A percentile compares a stretch with the other conserved stretches of the same genome.
phyloP scores from a whole-genome alignment of 495 filamentous ascomycete species.

The Filosporella fistucella region DNA sequence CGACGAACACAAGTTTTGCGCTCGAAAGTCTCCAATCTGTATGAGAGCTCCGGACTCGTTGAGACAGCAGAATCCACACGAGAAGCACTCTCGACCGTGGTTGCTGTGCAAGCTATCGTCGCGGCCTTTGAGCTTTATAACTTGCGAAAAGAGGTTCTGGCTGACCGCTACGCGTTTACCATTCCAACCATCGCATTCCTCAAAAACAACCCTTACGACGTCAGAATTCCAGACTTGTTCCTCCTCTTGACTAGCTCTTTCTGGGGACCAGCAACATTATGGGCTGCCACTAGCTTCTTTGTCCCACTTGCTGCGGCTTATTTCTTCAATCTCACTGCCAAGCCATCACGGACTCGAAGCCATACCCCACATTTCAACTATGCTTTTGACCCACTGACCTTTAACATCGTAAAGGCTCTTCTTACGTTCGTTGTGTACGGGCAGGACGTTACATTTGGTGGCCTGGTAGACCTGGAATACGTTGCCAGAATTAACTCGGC shows the following conservation, averaged over 20 bases:
- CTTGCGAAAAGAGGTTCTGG: constrained; percentile 58
- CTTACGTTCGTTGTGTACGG: constrained; percentile 74
- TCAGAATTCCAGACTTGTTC: constrained; percentile 79
- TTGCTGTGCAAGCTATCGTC: constrained; percentile 57
- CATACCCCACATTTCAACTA: constrained; percentile 33
- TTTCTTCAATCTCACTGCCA: constrained; percentile 75
- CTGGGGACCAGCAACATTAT: constrained; percentile 78
- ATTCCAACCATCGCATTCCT: constrained; percentile 57
- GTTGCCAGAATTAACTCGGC: constrained; percentile 58
- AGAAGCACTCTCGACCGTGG: constrained; percentile 64
- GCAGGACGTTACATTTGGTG: constrained; percentile 61
- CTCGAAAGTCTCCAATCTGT: constrained; percentile 40
- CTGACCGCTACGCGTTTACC: constrained; percentile 64
- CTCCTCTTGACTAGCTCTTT: constrained; percentile 69
- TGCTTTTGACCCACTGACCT: constrained; percentile 77
- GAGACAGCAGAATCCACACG: constrained; percentile 55
- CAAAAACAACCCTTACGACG: constrained; percentile 37
- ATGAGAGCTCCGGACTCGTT: constrained; percentile 43
- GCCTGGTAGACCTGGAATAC: constrained; percentile 49
- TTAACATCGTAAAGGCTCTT: constrained; percentile 81
- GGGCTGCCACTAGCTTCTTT: constrained; percentile 66
- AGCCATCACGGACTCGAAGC: constrained; percentile 25
- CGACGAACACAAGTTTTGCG: constrained; percentile 61
- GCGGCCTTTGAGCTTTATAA: constrained; percentile 59
- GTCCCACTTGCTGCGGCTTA: constrained; percentile 70